Percentiles rank a stretch among this genome's conserved stretches.
Conservation (phyloP, 495 filamentous ascomycete species). For the Cenococcum geophilum region DNA sequence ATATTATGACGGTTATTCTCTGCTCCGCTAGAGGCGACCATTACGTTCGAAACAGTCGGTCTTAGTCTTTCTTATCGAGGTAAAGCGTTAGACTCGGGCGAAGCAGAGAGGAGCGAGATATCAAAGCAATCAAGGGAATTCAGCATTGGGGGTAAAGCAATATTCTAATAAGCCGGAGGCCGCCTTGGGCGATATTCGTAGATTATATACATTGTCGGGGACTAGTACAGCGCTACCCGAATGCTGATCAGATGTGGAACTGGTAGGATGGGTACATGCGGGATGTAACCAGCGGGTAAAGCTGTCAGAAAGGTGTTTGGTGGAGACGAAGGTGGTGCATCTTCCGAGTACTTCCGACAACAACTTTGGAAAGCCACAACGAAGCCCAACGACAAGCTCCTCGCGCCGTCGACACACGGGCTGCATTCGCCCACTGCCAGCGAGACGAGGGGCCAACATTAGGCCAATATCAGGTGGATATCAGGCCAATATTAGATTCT, state of each 20-base stretch:
- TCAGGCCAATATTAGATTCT: not conserved
- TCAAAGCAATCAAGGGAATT: not conserved
- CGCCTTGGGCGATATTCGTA: not conserved
- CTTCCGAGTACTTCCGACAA: no score
- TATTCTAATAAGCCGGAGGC: not conserved
- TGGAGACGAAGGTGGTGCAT: not conserved
- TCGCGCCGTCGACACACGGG: no score
- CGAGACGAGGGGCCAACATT: no score
- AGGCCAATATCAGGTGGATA: not conserved
- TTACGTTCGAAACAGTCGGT: not conserved
- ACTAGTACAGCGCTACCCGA: not conserved
- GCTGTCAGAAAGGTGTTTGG: not conserved
- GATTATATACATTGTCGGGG: not conserved
- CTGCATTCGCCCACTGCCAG: no score
- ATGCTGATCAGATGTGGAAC: not conserved
- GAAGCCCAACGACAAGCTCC: no score
- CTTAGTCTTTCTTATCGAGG: not conserved
- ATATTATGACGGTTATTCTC: slow-evolving; percentile 14
- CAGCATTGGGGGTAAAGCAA: not conserved
- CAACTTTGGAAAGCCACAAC: no score
- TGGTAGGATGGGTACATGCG: not conserved
- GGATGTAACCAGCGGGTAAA: not conserved
- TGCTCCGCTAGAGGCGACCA: not conserved
- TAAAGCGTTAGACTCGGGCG: not conserved
- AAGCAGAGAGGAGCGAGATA: not conserved